These are phyloP conservation scores for Beauveria caledonica DNA, from an alignment of 2,329 filamentous ascomycete genomes.

Conservation along the genomic window DNA sequence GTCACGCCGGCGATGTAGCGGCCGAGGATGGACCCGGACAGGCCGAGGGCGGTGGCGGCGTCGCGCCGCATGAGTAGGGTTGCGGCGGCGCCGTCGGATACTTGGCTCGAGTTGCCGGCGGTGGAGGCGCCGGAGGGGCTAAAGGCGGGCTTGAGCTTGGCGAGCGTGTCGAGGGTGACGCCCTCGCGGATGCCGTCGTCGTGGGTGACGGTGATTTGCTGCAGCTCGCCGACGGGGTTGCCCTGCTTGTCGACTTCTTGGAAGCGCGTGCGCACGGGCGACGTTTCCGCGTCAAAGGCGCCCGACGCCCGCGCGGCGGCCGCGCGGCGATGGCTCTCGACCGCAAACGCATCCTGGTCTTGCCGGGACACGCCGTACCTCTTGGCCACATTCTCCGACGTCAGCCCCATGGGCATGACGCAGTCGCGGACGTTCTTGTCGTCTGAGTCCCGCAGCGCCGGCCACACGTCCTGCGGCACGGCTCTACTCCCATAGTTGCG, in stretches of 20 bases:
- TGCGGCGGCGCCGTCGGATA: constrained; percentile 81
- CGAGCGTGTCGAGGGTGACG: constrained; percentile 61
- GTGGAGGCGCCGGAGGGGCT: constrained; percentile 66
- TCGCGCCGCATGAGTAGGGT: constrained; percentile 77
- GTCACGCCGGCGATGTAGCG: constrained; percentile 73
- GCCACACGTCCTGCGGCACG: constrained; percentile 79
- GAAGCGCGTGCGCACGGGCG: constrained; percentile 66
- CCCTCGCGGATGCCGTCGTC: constrained; percentile 77
- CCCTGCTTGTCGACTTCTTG: constrained; percentile 56
- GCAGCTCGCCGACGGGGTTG: constrained; percentile 44
- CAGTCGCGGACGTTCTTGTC: constrained; percentile 71
- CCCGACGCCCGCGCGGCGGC: constrained; percentile 60
- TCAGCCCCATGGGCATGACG: constrained; percentile 90
- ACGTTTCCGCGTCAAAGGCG: constrained; percentile 68
- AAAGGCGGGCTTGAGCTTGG: constrained; percentile 80
- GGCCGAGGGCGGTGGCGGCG: constrained; percentile 65
- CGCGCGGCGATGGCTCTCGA: constrained; percentile 65
- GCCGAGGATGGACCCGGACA: constrained; percentile 62
- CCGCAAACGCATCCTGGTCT: constrained; percentile 80
- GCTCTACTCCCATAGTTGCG: constrained; percentile 77
- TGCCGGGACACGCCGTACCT: constrained; percentile 64
- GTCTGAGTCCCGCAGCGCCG: constrained; percentile 54
- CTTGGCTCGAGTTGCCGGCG: constrained; percentile 79
- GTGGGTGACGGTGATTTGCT: constrained; percentile 57
- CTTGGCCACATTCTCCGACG: constrained; percentile 77